Evolutionary conservation across 352 stramenopile genomes (phyloP).

Genomic region (Phytophthora hybrid): DNA sequence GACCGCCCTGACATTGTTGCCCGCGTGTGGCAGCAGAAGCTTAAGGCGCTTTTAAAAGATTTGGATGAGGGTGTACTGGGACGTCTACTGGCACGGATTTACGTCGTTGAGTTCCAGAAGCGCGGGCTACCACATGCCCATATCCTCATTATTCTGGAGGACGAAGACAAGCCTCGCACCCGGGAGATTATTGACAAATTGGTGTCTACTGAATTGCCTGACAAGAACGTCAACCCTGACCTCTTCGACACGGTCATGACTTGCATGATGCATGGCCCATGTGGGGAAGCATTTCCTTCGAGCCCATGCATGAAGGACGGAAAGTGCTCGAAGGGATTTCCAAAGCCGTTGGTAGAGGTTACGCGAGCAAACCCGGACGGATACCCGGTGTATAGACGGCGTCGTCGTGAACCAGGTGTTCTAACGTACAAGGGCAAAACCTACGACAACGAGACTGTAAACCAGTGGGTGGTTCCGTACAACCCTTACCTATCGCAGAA

Average conservation of each 20-base stretch:
- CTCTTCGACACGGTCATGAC: background rate
- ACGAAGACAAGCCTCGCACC: background rate
- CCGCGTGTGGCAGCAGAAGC: background rate
- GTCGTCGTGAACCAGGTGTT: background rate
- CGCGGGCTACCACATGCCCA: background rate
- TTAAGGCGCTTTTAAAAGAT: background rate
- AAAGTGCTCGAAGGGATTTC: background rate
- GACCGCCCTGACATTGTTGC: background rate
- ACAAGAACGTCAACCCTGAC: background rate
- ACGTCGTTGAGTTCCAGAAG: background rate
- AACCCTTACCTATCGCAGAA: background rate
- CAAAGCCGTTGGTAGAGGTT: background rate
- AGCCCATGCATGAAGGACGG: background rate
- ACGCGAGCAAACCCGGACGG: background rate
- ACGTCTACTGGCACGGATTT: background rate
- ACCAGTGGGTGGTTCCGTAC: background rate
- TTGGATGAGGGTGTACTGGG: background rate
- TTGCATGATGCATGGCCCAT: background rate
- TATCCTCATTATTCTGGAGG: background rate
- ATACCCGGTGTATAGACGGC: background rate
- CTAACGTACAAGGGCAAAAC: background rate
- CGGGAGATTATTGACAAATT: background rate
- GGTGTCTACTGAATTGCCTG: background rate
- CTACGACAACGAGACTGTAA: background rate
- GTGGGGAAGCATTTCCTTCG: background rate